Percentiles rank a stretch among this genome's conserved stretches.
phyloP scores from a whole-genome alignment of 805 yeast species.

The Candida nanaspora region DNA sequence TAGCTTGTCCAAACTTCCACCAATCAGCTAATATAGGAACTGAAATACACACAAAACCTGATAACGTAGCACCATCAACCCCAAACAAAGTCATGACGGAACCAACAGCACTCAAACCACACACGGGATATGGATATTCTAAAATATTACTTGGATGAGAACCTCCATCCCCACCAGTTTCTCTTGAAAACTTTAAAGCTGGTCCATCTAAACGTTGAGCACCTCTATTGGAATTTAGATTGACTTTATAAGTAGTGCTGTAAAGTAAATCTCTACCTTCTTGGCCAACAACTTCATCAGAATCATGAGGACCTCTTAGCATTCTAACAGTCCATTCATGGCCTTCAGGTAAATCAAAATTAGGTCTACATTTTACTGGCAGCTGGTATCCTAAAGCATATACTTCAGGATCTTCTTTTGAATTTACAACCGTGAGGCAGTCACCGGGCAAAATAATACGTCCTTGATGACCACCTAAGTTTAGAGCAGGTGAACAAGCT shows the following conservation, averaged over 20 bases:
- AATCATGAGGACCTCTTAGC: constrained; percentile 95
- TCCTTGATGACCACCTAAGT: constrained; percentile 92
- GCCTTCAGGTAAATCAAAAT: constrained; percentile 47
- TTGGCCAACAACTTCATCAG: constrained; percentile 84
- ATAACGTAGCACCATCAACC: constrained; percentile 95
- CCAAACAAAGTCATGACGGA: constrained; percentile 96
- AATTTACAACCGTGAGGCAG: constrained; percentile 77
- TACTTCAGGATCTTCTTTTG: constrained; percentile 53
- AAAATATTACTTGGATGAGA: constrained; percentile 98
- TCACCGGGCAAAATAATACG: constrained; percentile 88
- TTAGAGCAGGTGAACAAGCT: constrained; percentile 91
- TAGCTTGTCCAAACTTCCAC: constrained; percentile 98
- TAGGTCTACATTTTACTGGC: constrained; percentile 40
- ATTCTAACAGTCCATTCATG: constrained; percentile 82
- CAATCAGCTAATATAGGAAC: constrained; percentile 93
- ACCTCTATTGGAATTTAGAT: constrained; percentile 93
- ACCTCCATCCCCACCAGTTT: constrained; percentile 97
- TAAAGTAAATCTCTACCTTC: constrained; percentile 76
- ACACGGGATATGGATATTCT: constrained; percentile 92
- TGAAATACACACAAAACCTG: constrained; percentile 95
- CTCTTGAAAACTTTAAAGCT: constrained; percentile 93
- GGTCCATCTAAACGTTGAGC: constrained; percentile 95
- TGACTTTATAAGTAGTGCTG: constrained; percentile 80
- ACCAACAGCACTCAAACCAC: constrained; percentile 97
- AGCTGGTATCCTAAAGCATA: constrained; percentile 72